phyloP scores from a whole-genome alignment of 768 basidiomycete genomes.

The Myochromella boudieri region DNA sequence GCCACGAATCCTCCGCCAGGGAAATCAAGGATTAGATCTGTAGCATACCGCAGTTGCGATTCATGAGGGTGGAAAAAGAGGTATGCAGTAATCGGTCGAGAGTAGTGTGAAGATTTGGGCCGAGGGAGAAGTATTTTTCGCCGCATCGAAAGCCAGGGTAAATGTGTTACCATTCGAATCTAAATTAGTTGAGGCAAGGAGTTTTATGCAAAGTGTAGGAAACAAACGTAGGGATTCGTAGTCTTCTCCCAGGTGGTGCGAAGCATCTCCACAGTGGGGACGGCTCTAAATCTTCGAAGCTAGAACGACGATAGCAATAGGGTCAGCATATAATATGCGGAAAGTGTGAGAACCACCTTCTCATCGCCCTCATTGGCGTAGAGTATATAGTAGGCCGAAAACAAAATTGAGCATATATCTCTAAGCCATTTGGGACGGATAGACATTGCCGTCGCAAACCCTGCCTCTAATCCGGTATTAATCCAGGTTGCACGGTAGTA shows the following conservation, averaged over 20 bases:
- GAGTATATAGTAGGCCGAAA: slow-evolving; percentile 85
- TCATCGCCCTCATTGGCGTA: slow-evolving; percentile 92
- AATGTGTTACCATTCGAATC: slow-evolving; percentile 66
- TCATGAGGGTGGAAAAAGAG: slow-evolving; percentile 80
- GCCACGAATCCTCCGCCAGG: slow-evolving; percentile 97
- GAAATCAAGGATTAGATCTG: slow-evolving; percentile 87
- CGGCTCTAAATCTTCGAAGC: slow-evolving; percentile 89
- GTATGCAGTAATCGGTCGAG: slow-evolving; percentile 79
- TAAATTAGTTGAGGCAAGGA: slow-evolving; percentile 8
- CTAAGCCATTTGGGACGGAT: slow-evolving; percentile 90
- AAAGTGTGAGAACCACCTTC: slow-evolving; percentile 56
- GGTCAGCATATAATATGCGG: not conserved
- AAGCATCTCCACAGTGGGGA: slow-evolving; percentile 96
- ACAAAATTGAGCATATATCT: slow-evolving; percentile 82
- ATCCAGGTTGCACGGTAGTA: slow-evolving; percentile 98
- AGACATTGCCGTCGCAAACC: slow-evolving; percentile 93
- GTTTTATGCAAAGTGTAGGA: slow-evolving; percentile 1
- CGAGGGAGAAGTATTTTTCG: slow-evolving; percentile 83
- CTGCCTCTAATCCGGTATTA: slow-evolving; percentile 91
- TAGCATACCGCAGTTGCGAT: slow-evolving; percentile 58
- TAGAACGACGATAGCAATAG: slow-evolving; percentile 28
- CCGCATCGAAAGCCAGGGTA: slow-evolving; percentile 62
- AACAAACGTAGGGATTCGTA: slow-evolving; percentile 81
- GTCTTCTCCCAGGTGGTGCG: slow-evolving; percentile 98
- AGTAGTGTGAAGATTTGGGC: slow-evolving; percentile 71